Conservation (phyloP, 1,284 basidiomycete species). For the Sphaerobolus stellatus region DNA sequence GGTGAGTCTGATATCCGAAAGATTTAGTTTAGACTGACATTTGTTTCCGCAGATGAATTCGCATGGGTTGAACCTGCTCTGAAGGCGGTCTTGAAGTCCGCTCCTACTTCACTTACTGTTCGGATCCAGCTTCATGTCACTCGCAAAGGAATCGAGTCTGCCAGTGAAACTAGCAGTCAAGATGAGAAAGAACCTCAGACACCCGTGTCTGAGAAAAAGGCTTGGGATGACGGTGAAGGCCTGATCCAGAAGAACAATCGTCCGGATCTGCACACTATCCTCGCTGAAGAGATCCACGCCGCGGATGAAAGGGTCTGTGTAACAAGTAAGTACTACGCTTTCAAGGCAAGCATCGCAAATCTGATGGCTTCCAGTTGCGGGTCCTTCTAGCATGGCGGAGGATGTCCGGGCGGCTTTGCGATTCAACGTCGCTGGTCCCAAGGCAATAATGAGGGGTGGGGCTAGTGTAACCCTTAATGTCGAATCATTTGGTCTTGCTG, state of each 20-base stretch:
- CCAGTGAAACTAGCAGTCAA: constrained; percentile 9
- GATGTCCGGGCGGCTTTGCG: constrained; percentile 40
- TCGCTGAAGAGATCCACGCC: constrained; percentile 25
- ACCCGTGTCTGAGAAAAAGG: background rate
- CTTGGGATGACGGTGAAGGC: background rate
- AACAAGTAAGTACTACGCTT: background rate
- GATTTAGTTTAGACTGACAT: constrained; percentile 17
- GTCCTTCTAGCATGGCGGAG: constrained; percentile 41
- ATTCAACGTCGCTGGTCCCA: constrained; percentile 36
- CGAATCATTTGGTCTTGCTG: no score
- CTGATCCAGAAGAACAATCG: background rate
- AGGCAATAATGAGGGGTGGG: constrained; percentile 39
- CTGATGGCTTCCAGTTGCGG: constrained; percentile 41
- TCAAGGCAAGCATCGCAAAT: background rate
- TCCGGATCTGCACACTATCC: constrained; percentile 26
- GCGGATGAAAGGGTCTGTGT: constrained; percentile 4
- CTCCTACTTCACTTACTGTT: constrained; percentile 31
- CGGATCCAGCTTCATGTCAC: constrained; percentile 42
- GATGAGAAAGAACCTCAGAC: background rate
- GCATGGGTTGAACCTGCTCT: constrained; percentile 41
- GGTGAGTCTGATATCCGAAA: constrained; percentile 28
- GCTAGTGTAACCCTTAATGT: no score
- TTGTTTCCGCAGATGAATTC: constrained; percentile 25
- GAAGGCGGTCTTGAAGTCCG: constrained; percentile 27
- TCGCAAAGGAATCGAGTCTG: constrained; percentile 1